Evolutionary conservation across 768 basidiomycete species (phyloP).

Genomic region (Tylopilus subfusipes): DNA sequence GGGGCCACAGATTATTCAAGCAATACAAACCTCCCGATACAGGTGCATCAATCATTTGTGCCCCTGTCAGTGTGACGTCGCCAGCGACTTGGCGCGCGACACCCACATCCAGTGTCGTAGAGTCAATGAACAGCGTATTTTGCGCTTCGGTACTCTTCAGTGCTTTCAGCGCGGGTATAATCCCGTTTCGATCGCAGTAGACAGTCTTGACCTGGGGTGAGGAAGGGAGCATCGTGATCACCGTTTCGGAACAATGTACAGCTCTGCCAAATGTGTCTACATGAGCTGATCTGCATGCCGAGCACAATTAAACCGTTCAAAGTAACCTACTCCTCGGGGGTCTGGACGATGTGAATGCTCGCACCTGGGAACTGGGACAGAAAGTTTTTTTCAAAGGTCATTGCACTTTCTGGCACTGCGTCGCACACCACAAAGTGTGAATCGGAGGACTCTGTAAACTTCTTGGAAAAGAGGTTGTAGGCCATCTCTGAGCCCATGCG

Average conservation of each 20-base stretch:
- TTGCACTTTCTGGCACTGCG: slow-evolving; percentile 56
- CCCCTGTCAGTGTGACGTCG: slow-evolving; percentile 52
- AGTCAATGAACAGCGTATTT: slow-evolving; percentile 75
- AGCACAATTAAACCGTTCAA: neutral
- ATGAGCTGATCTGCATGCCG: slow-evolving; percentile 4
- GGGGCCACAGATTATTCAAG: neutral
- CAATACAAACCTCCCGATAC: slow-evolving; percentile 78
- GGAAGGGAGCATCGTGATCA: slow-evolving; percentile 91
- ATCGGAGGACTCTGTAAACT: slow-evolving; percentile 48
- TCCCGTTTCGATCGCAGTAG: slow-evolving; percentile 57
- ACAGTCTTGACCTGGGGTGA: slow-evolving; percentile 83
- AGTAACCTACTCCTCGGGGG: slow-evolving; percentile 68
- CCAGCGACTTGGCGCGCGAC: slow-evolving; percentile 65
- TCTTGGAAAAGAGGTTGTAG: slow-evolving; percentile 78
- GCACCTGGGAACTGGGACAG: slow-evolving; percentile 55
- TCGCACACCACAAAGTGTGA: slow-evolving; percentile 77
- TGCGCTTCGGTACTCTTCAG: slow-evolving; percentile 38
- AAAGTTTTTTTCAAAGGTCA: slow-evolving; percentile 55
- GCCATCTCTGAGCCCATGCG: slow-evolving; percentile 90
- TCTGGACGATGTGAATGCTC: slow-evolving; percentile 52
- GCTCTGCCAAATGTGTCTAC: slow-evolving; percentile 44
- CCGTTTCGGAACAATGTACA: slow-evolving; percentile 54
- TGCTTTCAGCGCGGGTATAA: slow-evolving; percentile 58
- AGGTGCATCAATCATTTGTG: slow-evolving; percentile 86
- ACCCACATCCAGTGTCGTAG: slow-evolving; percentile 83